Evolutionary conservation across 2,329 filamentous ascomycete species (phyloP).

Genomic region (Ophiostoma novo-ulmi): DNA sequence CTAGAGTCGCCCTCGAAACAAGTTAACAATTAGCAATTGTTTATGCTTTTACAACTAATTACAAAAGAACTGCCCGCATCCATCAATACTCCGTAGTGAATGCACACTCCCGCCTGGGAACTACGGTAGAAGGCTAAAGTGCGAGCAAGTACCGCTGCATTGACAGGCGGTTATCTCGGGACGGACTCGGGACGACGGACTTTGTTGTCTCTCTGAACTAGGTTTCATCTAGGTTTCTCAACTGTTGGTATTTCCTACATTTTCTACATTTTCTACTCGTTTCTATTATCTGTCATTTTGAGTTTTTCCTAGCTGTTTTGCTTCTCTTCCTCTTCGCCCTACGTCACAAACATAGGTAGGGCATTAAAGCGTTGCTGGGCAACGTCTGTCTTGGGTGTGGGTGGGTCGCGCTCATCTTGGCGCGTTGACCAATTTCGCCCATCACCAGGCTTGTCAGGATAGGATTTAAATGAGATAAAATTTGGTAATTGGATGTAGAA

Average conservation of each 20-base stretch:
- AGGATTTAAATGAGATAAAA: neutral
- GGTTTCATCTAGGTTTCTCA: too few relatives aligned
- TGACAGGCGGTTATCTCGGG: neutral
- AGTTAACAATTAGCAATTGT: too few relatives aligned
- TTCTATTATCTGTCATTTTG: neutral
- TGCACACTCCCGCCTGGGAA: neutral
- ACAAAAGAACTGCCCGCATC: too few relatives aligned
- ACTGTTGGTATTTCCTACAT: too few relatives aligned
- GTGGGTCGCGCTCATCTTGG: conserved; percentile 13
- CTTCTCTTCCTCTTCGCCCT: neutral
- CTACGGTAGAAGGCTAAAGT: neutral
- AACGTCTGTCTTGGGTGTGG: conserved; percentile 6
- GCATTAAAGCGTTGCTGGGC: conserved; percentile 19
- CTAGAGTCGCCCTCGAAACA: neutral
- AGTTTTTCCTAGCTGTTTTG: neutral
- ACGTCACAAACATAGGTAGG: neutral
- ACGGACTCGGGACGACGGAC: neutral
- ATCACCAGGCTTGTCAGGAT: neutral
- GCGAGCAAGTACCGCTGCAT: neutral
- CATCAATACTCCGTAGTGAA: neutral
- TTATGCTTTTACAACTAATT: too few relatives aligned
- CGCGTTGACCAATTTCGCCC: conserved; percentile 17
- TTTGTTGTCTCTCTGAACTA: neutral
- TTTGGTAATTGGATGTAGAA: neutral
- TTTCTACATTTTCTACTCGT: too few relatives aligned